phyloP scores from a whole-genome alignment of 352 stramenopile species.

The Albugo laibachii region DNA sequence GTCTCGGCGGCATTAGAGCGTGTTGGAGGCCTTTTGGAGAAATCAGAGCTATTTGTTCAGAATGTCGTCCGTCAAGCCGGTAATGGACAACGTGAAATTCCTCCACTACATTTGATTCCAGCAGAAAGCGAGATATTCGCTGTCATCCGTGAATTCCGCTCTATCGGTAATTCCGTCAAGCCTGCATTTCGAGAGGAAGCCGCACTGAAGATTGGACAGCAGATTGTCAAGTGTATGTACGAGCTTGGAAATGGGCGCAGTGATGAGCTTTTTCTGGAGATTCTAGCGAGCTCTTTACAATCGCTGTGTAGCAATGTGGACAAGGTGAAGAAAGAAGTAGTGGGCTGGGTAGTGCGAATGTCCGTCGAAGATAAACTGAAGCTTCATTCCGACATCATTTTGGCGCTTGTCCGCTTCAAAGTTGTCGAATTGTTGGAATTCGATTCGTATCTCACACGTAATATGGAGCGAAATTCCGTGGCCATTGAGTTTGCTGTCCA shows the following conservation, averaged over 20 bases:
- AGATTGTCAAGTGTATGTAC: slow-evolving; percentile 96
- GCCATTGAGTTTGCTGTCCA: slow-evolving; percentile 94
- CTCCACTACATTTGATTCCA: slow-evolving; percentile 42
- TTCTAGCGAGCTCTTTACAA: slow-evolving; percentile 87
- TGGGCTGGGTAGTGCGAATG: slow-evolving; percentile 86
- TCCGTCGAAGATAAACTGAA: slow-evolving; percentile 89
- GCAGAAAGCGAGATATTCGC: slow-evolving; percentile 70
- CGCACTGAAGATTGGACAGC: slow-evolving; percentile 90
- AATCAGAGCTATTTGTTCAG: slow-evolving; percentile 77
- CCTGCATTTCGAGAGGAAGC: slow-evolving; percentile 72
- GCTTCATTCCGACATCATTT: slow-evolving; percentile 90
- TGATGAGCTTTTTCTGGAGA: slow-evolving; percentile 88
- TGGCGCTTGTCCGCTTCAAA: slow-evolving; percentile 88
- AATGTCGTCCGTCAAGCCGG: slow-evolving; percentile 62
- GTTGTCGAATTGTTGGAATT: slow-evolving; percentile 86
- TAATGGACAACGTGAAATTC: slow-evolving; percentile 50
- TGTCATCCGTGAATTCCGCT: slow-evolving; percentile 56
- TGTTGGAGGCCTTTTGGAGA: slow-evolving; percentile 68
- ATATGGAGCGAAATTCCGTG: slow-evolving; percentile 88
- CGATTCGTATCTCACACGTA: slow-evolving; percentile 87
- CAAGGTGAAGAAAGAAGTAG: slow-evolving; percentile 87
- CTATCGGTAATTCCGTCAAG: slow-evolving; percentile 54
- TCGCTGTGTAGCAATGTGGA: slow-evolving; percentile 83
- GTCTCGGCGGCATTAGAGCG: slow-evolving; percentile 55
- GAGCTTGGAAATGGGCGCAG: slow-evolving; percentile 72